Percentiles rank a stretch among this genome's conserved stretches.
Conservation (phyloP, 1,139 yeast species). For the Waltiozyma sp. region DNA sequence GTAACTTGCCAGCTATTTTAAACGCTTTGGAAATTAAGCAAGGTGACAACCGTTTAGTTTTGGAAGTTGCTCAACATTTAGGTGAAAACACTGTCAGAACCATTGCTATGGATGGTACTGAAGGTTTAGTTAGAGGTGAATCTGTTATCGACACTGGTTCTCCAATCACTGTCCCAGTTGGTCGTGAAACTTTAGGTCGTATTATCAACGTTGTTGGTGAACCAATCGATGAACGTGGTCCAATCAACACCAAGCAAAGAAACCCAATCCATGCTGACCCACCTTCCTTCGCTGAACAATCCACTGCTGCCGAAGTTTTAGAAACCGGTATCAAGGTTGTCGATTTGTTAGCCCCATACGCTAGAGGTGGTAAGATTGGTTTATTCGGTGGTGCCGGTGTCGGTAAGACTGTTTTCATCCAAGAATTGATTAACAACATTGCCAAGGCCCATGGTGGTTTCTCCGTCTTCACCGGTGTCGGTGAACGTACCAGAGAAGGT, state of each 20-base stretch:
- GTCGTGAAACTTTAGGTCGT: conserved; percentile 98
- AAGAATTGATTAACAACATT: conserved; percentile 98
- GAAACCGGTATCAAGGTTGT: conserved; percentile 99
- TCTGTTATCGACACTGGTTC: conserved; percentile 89
- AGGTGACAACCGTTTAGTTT: conserved; percentile 61
- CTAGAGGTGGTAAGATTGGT: conserved; percentile 99
- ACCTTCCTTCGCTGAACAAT: conserved; percentile 91
- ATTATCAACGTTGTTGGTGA: conserved; percentile 98
- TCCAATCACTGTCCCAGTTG: conserved; percentile 98
- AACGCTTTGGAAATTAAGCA: conserved; percentile 87
- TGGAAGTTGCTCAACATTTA: conserved; percentile 98
- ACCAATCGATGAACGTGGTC: conserved; percentile 99
- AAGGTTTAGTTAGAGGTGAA: conserved; percentile 98
- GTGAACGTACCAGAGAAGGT: conserved; percentile 99
- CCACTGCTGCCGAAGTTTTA: conserved; percentile 94
- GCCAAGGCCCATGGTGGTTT: conserved; percentile 99
- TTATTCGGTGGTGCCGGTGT: conserved; percentile 99
- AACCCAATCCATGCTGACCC: conserved; percentile 99
- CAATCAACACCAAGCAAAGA: conserved; percentile 82
- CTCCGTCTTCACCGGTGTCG: conserved; percentile 99
- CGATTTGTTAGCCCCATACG: conserved; percentile 98
- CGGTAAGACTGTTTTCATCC: conserved; percentile 99
- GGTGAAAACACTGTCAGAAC: conserved; percentile 99
- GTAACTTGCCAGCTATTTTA: conserved; percentile 92
- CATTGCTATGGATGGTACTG: conserved; percentile 99